phyloP scores from a whole-genome alignment of 306 rosid species.

The Ceratonia siliqua region DNA sequence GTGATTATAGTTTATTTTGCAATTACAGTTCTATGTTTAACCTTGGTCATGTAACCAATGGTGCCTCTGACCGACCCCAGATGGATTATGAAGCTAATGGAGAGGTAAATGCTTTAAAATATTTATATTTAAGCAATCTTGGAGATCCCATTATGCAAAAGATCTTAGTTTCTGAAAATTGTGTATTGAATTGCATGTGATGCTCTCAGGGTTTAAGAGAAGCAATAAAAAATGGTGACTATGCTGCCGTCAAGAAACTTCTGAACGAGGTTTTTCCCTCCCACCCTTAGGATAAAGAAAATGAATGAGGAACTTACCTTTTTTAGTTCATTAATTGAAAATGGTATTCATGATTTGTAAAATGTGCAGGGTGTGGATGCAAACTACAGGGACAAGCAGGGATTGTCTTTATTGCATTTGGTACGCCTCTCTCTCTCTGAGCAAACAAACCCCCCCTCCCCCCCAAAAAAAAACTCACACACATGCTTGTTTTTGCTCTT shows the following conservation, averaged over 20 bases:
- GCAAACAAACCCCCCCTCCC: too few relatives aligned
- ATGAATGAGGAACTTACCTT: not conserved
- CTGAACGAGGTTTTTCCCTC: slow-evolving; percentile 62
- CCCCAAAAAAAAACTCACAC: too few relatives aligned
- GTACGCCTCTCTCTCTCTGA: slow-evolving; percentile 40
- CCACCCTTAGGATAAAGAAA: not conserved
- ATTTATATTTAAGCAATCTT: slow-evolving; percentile 30
- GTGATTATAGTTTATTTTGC: slow-evolving; percentile 30
- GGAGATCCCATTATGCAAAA: slow-evolving; percentile 15
- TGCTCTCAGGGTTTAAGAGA: slow-evolving; percentile 79
- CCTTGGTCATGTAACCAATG: slow-evolving; percentile 50
- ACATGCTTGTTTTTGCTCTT: too few relatives aligned
- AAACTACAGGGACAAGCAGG: slow-evolving; percentile 87
- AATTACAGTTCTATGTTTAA: slow-evolving; percentile 62
- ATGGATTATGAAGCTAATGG: slow-evolving; percentile 73
- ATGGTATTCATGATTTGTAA: slow-evolving; percentile 36
- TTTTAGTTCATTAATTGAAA: not conserved
- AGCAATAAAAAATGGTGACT: slow-evolving; percentile 87
- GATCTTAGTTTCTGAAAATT: slow-evolving; percentile 26
- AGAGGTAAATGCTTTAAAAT: slow-evolving; percentile 56
- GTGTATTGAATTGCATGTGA: slow-evolving; percentile 26
- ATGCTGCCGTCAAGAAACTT: slow-evolving; percentile 82
- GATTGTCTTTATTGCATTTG: slow-evolving; percentile 82
- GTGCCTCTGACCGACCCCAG: slow-evolving; percentile 40
- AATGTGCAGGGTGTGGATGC: slow-evolving; percentile 85